Base-by-base conservation (phyloP, 805 yeast genomes). In the Pichia nanzhaoensis region DNA sequence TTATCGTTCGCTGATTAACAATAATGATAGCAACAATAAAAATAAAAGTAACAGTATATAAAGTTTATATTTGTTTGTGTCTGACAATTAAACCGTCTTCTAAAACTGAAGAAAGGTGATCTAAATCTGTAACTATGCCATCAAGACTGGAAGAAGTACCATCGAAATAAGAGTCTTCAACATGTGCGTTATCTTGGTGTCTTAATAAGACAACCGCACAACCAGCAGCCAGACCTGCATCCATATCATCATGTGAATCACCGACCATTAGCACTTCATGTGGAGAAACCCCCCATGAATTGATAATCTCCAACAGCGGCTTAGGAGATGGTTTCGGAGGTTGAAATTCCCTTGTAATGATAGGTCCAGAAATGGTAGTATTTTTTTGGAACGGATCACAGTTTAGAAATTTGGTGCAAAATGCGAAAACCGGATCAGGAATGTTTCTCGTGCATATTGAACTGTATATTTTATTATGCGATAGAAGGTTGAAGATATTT, bases 301-400 rank as follows among this genome's bases (percentile, higher is more conserved):
- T 21, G 2, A 81, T 75, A 20, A 82, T 80, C 51, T 78, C 75
- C 18, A 75, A 56, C 34, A 82, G 57, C 3, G 88, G 86, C 37
- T 72, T 75, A 0, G 86, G 84, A 10, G 75, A 68, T 1, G 89
- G 89, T 54, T 82, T 82, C 14, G 88, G 77, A 0, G 88, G 88
- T 36, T 67, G 60, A 56, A 82, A 82, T 16, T 75, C 78, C 35
- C 89, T 68, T 0, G 89, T 82, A 2, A 82, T 56, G 1, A 79
- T 65, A 2, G 83, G 78, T 16, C 73, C 74, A 6, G 40, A 17
- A 37, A 47, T 37, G 10, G 41, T n/a, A 20, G n/a, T 20, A 5
- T 17, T 27, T 17, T 17, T 16, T 27, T 50, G 33, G 17, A 79
- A 69, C 7, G 60, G 51, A 35, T 63, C 48, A 16, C 50, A 59